A percentile compares a stretch with the other conserved stretches of the same genome.
Conservation (phyloP, 169 alveolate genomes). For the Eimeria sp. region DNA sequence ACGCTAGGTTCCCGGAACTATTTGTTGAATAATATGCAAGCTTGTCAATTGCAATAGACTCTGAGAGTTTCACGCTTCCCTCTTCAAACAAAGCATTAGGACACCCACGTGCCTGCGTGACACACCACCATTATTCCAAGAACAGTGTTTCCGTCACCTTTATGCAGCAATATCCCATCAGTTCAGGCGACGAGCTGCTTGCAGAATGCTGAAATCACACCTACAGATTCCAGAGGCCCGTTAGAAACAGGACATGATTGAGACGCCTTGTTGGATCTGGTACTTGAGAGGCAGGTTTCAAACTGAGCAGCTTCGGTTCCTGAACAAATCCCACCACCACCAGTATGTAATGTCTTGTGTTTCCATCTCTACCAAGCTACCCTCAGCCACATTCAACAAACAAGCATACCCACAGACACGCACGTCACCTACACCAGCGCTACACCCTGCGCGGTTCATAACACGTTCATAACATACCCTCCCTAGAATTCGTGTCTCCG, state of each 20-base stretch:
- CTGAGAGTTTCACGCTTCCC: background rate
- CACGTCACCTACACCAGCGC: background rate
- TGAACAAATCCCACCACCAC: background rate
- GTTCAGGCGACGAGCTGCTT: background rate
- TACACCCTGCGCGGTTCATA: too few species aligned
- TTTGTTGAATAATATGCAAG: background rate
- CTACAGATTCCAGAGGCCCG: background rate
- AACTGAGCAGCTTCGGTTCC: background rate
- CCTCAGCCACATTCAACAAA: background rate
- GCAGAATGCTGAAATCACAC: background rate
- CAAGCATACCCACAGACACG: background rate
- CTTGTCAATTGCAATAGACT: constrained; percentile 12
- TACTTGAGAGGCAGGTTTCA: constrained; percentile 3
- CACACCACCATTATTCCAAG: background rate
- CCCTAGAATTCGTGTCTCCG: too few species aligned
- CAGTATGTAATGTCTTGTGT: background rate
- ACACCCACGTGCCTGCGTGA: background rate
- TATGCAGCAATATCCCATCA: background rate
- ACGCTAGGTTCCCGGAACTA: constrained; percentile 5
- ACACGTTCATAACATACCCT: too few species aligned
- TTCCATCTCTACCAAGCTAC: background rate
- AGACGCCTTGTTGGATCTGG: background rate
- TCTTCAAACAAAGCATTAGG: background rate
- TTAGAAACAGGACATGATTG: background rate
- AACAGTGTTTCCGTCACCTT: too few species aligned